These are phyloP conservation scores for Candida vartiovaarae DNA, from an alignment of 805 yeast genomes.

Conservation along the genomic window DNA sequence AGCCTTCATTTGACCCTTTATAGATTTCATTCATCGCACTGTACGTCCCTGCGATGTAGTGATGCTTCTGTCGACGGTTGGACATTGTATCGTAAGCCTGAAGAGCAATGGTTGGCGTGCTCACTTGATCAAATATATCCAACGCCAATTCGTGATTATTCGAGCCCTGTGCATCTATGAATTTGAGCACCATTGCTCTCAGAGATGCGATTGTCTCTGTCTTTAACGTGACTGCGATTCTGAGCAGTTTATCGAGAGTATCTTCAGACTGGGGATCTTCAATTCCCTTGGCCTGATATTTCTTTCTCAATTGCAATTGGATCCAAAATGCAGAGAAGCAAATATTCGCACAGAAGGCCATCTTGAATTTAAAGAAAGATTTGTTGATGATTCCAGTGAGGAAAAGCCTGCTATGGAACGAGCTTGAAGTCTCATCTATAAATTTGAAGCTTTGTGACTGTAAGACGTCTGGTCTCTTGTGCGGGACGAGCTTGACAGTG, in stretches of 20 bases:
- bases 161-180: conserved; percentile 10
- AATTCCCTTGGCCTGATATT: conserved; percentile 4
- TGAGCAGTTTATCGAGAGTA: conserved; percentile 2
- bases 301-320: conserved; percentile 12
- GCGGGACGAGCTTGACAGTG: conserved; percentile 8
- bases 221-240: conserved; percentile 3
- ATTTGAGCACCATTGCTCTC: conserved; percentile 5
- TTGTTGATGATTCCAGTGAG: conserved; percentile 7
- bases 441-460: conserved; percentile 10
- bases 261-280: not conserved
- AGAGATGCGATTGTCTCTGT: conserved; percentile 5
- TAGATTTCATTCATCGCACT: conserved; percentile 13
- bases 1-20: conserved; percentile 6
- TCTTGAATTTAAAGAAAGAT: conserved; percentile 5
- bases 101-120: conserved; percentile 11
- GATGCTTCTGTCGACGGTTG: conserved; percentile 6
- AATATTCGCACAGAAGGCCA: conserved; percentile 5
- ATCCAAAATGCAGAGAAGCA: conserved; percentile 13
- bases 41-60: conserved; percentile 14
- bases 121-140: not conserved
- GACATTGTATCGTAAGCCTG: conserved; percentile 13
- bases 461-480: conserved; percentile 2
- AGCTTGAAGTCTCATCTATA: conserved; percentile 7
- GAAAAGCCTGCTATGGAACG: conserved; percentile 6
- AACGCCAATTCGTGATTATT: conserved; percentile 7